Evolutionary conservation across 768 basidiomycete species (phyloP).

Genomic region (Hericium rajendrae): DNA sequence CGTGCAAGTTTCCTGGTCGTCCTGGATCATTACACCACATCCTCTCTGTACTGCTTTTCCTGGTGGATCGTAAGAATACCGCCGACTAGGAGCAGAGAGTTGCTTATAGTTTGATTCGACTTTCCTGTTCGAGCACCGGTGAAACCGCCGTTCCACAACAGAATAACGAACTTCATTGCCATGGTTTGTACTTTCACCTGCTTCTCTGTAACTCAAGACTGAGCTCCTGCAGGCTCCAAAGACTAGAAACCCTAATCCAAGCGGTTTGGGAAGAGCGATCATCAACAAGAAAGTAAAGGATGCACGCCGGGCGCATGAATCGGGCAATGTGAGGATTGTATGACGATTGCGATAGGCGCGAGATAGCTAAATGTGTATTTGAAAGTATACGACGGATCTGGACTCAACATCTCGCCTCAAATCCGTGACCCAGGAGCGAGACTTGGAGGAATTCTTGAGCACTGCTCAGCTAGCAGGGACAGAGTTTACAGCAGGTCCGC

Average conservation of each 20-base stretch:
- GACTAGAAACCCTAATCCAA: constrained; percentile 53
- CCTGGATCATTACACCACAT: too few relatives aligned
- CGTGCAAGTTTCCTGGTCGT: too few relatives aligned
- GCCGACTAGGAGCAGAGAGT: too few relatives aligned
- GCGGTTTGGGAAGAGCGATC: constrained; percentile 89
- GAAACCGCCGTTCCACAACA: too few relatives aligned
- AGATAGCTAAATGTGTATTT: not conserved
- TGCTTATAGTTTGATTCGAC: too few relatives aligned
- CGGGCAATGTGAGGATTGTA: constrained; percentile 49
- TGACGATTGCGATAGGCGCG: not conserved
- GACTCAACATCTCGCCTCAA: constrained; percentile 61
- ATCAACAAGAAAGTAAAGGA: constrained; percentile 87
- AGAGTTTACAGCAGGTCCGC: constrained; percentile 89
- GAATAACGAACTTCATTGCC: too few relatives aligned
- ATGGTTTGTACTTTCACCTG: too few relatives aligned
- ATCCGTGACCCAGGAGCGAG: constrained; percentile 92
- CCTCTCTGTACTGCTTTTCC: too few relatives aligned
- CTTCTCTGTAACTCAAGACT: not conserved
- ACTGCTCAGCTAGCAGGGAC: constrained; percentile 92
- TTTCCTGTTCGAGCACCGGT: too few relatives aligned
- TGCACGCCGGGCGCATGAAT: constrained; percentile 48
- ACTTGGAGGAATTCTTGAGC: constrained; percentile 92
- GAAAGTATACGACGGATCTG: constrained; percentile 68
- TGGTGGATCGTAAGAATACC: too few relatives aligned
- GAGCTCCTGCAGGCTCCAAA: constrained; percentile 38